These are phyloP conservation scores for Epichloe gansuensis DNA, from an alignment of 2,329 filamentous ascomycete species.

Conservation along the genomic window DNA sequence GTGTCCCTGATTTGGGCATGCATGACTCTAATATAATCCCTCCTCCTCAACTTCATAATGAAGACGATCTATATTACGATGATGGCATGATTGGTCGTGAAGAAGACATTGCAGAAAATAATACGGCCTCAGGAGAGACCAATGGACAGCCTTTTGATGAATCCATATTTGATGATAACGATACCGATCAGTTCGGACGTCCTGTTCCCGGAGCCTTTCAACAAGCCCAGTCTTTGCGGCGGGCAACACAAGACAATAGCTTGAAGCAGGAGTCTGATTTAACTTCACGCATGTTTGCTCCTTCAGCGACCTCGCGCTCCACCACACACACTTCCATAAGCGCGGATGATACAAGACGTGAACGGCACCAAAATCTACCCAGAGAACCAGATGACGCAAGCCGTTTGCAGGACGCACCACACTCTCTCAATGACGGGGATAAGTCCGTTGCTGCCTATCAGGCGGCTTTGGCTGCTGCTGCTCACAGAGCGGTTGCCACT, in stretches of 20 bases:
- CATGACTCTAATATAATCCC: conserved; percentile 16
- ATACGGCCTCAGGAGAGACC: conserved; percentile 27
- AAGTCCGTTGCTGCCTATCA: conserved; percentile 54
- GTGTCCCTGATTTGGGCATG: conserved; percentile 29
- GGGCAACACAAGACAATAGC: conserved; percentile 16
- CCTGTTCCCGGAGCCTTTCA: conserved; percentile 47
- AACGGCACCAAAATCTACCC: not conserved
- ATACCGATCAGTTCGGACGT: conserved; percentile 49
- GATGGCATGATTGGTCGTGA: conserved; percentile 43
- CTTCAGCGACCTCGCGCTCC: conserved; percentile 31
- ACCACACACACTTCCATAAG: conserved; percentile 42
- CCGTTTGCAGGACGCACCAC: conserved; percentile 2
- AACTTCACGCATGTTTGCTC: conserved; percentile 31
- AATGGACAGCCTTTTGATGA: conserved; percentile 54
- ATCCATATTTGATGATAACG: conserved; percentile 57
- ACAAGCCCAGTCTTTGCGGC: conserved; percentile 34
- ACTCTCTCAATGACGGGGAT: conserved; percentile 5
- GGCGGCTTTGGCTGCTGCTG: conserved; percentile 69
- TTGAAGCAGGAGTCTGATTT: conserved; percentile 33
- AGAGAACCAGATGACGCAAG: not conserved
- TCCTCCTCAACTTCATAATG: conserved; percentile 12
- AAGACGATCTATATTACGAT: conserved; percentile 60
- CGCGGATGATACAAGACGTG: conserved; percentile 9
- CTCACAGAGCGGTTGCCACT: conserved; percentile 60
- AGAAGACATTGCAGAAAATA: conserved; percentile 32